Conservation (phyloP, 129 eudicot species). For the Flaveria trinervia region DNA sequence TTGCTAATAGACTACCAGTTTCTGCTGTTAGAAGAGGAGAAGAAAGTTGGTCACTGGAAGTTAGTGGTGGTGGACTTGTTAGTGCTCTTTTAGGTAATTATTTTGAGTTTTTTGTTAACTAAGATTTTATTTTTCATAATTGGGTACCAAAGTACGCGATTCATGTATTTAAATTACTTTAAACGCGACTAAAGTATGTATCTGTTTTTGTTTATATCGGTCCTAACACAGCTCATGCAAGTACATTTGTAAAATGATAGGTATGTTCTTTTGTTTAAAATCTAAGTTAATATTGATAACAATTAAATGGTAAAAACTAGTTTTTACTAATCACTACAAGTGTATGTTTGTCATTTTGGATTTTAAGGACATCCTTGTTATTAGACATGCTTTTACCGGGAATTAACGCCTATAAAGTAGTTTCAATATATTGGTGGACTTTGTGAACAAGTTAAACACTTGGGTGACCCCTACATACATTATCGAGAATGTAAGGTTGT, state of each 20-base stretch:
- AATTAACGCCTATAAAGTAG: not conserved
- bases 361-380: not conserved
- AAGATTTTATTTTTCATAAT: not conserved
- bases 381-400: not conserved
- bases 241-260: not conserved
- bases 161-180: not conserved
- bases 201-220: not conserved
- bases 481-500: not conserved
- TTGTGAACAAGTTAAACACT: too few relatives aligned
- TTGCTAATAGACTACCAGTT: constrained; percentile 90
- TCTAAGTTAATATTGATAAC: not conserved
- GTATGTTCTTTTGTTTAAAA: not conserved
- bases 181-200: not conserved
- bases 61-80: constrained; percentile 89
- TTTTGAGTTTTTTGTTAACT: constrained; percentile 2
- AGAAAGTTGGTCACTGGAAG: constrained; percentile 82
- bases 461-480: not conserved
- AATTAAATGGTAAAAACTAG: not conserved
- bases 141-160: not conserved
- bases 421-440: not conserved
- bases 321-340: not conserved
- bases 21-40: constrained; percentile 79
- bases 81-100: constrained; percentile 84
- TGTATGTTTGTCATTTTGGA: not conserved
- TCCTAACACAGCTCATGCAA: not conserved